A percentile compares a stretch with the other conserved stretches of the same genome.
Conservation (phyloP, 352 stramenopile genomes). For the Phytophthora hybrid region DNA sequence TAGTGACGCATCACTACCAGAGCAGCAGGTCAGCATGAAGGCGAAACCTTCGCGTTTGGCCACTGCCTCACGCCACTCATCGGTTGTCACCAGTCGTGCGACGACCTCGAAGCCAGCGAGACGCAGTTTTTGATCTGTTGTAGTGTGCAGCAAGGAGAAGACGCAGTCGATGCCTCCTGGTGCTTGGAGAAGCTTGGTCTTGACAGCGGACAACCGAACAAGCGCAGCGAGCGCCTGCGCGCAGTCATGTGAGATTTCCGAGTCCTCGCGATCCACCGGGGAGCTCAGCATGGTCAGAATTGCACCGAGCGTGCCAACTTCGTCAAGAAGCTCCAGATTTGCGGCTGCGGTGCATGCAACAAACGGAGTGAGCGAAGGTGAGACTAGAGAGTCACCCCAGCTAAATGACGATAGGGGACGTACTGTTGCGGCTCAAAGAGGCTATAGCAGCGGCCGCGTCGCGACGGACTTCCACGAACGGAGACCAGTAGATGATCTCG, state of each 20-base stretch:
- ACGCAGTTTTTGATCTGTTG: constrained; percentile 56
- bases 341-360: constrained; percentile 42
- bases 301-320: constrained; percentile 75
- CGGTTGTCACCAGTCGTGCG: constrained; percentile 61
- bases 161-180: constrained; percentile 76
- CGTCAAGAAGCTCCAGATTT: constrained; percentile 75
- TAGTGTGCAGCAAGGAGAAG: constrained; percentile 68
- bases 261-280: constrained; percentile 59
- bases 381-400: background rate
- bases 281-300: constrained; percentile 78
- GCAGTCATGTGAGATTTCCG: constrained; percentile 69
- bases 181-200: constrained; percentile 69
- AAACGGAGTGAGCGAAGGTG: background rate
- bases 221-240: constrained; percentile 70
- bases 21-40: constrained; percentile 70
- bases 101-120: constrained; percentile 68
- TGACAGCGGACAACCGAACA: constrained; percentile 57
- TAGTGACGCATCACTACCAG: constrained; percentile 40
- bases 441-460: constrained; percentile 79
- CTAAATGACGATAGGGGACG: background rate
- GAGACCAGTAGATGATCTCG: constrained; percentile 90
- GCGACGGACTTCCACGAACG: constrained; percentile 80
- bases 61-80: constrained; percentile 68
- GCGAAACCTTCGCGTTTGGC: constrained; percentile 74
- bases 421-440: constrained; percentile 81